phyloP scores from a whole-genome alignment of 345 rosid genomes.

The Boechera divaricarpa region DNA sequence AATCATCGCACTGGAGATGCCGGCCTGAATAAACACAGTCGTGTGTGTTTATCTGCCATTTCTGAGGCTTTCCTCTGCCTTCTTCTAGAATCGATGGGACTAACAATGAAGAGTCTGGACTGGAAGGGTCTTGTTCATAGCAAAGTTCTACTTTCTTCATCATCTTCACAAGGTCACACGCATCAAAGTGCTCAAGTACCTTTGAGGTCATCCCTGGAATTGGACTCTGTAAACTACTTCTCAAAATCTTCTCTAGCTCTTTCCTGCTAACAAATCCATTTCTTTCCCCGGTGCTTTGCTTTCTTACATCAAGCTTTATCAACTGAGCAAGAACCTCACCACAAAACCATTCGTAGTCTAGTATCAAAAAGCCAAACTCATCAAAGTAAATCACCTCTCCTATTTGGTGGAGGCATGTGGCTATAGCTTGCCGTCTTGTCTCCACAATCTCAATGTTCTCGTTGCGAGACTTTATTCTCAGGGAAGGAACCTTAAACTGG shows the following conservation, averaged over 20 bases:
- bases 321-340: conserved; percentile 84
- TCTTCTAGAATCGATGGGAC: conserved; percentile 96
- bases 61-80: conserved; percentile 86
- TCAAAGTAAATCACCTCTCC: conserved; percentile 90
- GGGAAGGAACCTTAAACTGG: conserved; percentile 76
- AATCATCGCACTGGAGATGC: conserved; percentile 93
- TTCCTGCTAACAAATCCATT: conserved; percentile 72
- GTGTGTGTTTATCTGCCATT: conserved; percentile 66
- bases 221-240: conserved; percentile 75
- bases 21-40: conserved; percentile 76
- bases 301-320: conserved; percentile 66
- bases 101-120: conserved; percentile 67
- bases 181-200: conserved; percentile 79
- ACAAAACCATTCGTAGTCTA: conserved; percentile 92
- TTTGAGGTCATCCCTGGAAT: conserved; percentile 91
- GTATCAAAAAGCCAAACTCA: conserved; percentile 68
- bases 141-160: conserved; percentile 92
- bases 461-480: conserved; percentile 76
- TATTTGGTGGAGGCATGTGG: conserved; percentile 87
- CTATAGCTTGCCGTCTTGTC: conserved; percentile 73
- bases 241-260: conserved; percentile 78
- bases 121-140: conserved; percentile 77
- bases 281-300: conserved; percentile 58
- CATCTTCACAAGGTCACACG: conserved; percentile 68
- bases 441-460: conserved; percentile 70